A percentile compares a stretch with the other conserved stretches of the same genome.
Conservation (phyloP, 1,284 basidiomycete genomes). For the Rhodofomes roseus region DNA sequence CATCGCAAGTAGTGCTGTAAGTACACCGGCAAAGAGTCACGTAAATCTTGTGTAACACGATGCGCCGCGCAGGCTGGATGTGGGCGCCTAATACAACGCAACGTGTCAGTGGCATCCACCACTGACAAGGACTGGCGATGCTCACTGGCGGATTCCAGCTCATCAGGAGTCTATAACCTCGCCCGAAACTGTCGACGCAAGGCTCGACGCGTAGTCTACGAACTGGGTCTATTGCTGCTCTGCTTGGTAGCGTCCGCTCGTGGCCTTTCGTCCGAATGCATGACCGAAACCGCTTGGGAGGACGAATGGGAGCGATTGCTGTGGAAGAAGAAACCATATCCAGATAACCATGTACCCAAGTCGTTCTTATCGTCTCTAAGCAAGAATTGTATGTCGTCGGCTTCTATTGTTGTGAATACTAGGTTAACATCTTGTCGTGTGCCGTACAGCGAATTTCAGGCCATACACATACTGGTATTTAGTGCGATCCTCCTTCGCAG, state of each 20-base stretch:
- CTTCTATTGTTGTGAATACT: neutral
- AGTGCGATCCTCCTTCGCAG: conserved; percentile 68
- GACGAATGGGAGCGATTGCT: conserved; percentile 77
- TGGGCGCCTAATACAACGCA: neutral
- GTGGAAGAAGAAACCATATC: conserved; percentile 75
- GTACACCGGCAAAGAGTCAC: too few species aligned
- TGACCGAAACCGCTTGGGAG: conserved; percentile 51
- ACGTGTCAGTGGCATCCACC: neutral
- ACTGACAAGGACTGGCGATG: neutral
- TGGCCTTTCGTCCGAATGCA: conserved; percentile 14
- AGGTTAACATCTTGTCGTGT: conserved; percentile 19
- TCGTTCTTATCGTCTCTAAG: conserved; percentile 78
- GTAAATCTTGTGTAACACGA: too few species aligned
- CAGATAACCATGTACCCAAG: conserved; percentile 83
- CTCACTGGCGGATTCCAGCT: neutral
- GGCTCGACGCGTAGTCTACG: neutral
- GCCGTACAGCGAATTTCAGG: conserved; percentile 63
- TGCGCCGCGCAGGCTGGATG: neutral
- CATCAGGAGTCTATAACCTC: neutral
- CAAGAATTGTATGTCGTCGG: conserved; percentile 66
- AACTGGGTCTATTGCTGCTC: neutral
- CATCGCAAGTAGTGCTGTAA: too few species aligned
- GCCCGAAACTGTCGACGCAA: neutral
- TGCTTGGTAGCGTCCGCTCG: neutral
- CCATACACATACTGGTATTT: conserved; percentile 75